These are phyloP conservation scores for Diplodia scrobiculata DNA, from an alignment of 2,329 filamentous ascomycete species.

Conservation along the genomic window DNA sequence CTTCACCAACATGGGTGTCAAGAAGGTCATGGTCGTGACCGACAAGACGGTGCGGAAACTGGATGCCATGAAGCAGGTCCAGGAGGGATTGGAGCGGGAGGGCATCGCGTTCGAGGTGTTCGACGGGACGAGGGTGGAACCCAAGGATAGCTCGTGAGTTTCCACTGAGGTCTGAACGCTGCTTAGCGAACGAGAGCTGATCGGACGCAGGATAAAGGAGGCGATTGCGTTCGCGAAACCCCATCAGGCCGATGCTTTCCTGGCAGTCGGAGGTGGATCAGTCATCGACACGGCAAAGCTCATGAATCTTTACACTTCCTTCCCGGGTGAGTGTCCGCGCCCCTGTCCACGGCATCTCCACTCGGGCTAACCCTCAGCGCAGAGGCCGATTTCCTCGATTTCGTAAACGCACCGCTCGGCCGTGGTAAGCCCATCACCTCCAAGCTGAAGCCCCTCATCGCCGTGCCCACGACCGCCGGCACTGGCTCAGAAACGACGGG, in stretches of 20 bases:
- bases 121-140: constrained; percentile 79
- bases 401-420: constrained; percentile 92
- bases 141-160: constrained; percentile 85
- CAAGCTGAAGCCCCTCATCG: constrained; percentile 73
- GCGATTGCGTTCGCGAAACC: constrained; percentile 85
- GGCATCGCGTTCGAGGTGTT: constrained; percentile 81
- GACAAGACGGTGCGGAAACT: constrained; percentile 79
- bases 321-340: constrained; percentile 55
- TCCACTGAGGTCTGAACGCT: background rate
- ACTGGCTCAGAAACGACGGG: constrained; percentile 94
- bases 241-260: constrained; percentile 80
- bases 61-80: constrained; percentile 85
- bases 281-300: constrained; percentile 98
- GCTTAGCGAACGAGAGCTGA: background rate
- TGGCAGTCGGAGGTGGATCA: constrained; percentile 88
- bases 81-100: constrained; percentile 75
- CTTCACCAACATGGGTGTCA: constrained; percentile 83
- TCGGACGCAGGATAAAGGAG: constrained; percentile 68
- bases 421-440: constrained; percentile 75
- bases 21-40: constrained; percentile 88
- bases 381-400: constrained; percentile 92
- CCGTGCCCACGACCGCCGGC: constrained; percentile 81
- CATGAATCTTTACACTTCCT: constrained; percentile 94
- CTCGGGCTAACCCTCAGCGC: constrained; percentile 10
- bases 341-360: background rate